Evolutionary conservation across 2,329 filamentous ascomycete genomes (phyloP).

Genomic region (Botrytis paeoniae): DNA sequence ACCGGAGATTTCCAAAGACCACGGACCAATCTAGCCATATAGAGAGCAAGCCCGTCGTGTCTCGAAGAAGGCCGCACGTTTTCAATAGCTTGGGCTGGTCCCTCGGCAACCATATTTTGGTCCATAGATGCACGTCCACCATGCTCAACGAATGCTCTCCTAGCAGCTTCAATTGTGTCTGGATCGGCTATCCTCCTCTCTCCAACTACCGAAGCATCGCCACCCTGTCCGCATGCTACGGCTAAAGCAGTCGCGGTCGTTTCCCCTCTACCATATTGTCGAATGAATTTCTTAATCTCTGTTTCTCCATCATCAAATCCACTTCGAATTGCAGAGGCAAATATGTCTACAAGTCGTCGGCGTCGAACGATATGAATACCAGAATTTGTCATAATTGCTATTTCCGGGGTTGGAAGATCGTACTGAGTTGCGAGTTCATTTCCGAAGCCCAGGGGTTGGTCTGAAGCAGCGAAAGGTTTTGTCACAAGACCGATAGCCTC

Average conservation of each 20-base stretch:
- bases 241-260: conserved; percentile 87
- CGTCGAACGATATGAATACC: conserved; percentile 85
- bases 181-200: conserved; percentile 75
- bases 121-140: conserved; percentile 84
- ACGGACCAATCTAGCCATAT: conserved; percentile 82
- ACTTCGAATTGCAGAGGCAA: conserved; percentile 75
- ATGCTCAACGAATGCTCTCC: conserved; percentile 86
- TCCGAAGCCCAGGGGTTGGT: conserved; percentile 74
- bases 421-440: conserved; percentile 98
- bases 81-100: conserved; percentile 66
- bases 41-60: conserved; percentile 83
- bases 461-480: conserved; percentile 65
- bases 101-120: conserved; percentile 66
- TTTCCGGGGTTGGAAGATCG: conserved; percentile 75
- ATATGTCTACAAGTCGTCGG: conserved; percentile 84
- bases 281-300: conserved; percentile 79
- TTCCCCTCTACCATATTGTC: conserved; percentile 82
- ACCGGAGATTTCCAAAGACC: conserved; percentile 84
- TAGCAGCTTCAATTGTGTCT: conserved; percentile 78
- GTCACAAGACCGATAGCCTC: conserved; percentile 79
- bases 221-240: conserved; percentile 90
- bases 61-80: conserved; percentile 83
- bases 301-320: conserved; percentile 77
- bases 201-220: conserved; percentile 62
- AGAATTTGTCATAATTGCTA: conserved; percentile 87